phyloP scores from a whole-genome alignment of 23 red algal species.

The Agarophyton chilense region DNA sequence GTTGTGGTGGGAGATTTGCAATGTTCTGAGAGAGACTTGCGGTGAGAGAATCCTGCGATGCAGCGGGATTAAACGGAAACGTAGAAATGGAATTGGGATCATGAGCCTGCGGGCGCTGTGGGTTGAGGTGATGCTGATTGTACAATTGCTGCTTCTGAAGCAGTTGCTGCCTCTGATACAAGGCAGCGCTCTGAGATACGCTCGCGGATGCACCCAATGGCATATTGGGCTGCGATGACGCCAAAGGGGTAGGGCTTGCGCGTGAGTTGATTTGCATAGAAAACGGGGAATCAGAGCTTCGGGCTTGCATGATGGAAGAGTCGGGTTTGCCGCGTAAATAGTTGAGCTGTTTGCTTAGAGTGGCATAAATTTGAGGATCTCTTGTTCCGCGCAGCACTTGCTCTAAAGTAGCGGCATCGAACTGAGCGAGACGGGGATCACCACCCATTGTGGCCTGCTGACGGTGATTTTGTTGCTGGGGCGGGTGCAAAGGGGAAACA shows the following conservation, averaged over 20 bases:
- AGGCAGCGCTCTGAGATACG: not conserved
- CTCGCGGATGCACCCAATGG: not conserved
- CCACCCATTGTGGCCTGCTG: not conserved
- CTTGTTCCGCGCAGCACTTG: not conserved
- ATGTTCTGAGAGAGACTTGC: conserved; percentile 6
- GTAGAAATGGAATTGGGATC: not conserved
- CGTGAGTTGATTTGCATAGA: not conserved
- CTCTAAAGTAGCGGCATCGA: conserved; percentile 11
- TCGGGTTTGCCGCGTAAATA: not conserved
- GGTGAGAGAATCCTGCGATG: not conserved
- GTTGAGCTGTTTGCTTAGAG: conserved; percentile 23
- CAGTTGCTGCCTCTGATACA: not conserved
- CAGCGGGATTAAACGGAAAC: not conserved
- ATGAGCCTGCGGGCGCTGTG: not conserved
- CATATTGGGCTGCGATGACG: not conserved
- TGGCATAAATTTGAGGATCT: not conserved
- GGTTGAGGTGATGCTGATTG: conserved; percentile 13
- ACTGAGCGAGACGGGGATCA: conserved; percentile 4
- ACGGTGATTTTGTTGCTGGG: not conserved
- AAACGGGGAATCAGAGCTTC: not conserved
- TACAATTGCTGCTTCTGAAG: conserved; percentile 13
- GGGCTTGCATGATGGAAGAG: not conserved
- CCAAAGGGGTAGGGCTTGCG: not conserved
- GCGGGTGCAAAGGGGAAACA: not conserved
- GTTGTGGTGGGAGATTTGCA: not conserved